Evolutionary conservation across 805 yeast species (phyloP).

Genomic region (Kockiozyma suomiensis): DNA sequence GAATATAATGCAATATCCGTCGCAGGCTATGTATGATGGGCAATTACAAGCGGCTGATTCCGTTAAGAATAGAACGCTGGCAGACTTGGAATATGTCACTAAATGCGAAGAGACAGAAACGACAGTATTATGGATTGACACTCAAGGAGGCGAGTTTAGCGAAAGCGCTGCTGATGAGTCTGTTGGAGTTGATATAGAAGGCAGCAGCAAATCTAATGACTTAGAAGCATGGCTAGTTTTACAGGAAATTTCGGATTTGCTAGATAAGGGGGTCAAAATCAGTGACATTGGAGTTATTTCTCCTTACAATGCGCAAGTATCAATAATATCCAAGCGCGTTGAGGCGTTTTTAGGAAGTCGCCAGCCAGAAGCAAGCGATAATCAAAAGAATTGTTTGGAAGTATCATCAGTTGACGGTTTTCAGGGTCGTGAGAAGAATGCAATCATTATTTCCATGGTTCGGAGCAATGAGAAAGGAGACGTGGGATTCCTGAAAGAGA

Average conservation of each 20-base stretch:
- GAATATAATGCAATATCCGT: slow-evolving; percentile 76
- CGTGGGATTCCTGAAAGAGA: slow-evolving; percentile 81
- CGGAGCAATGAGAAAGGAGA: slow-evolving; percentile 71
- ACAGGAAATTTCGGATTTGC: slow-evolving; percentile 57
- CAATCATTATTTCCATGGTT: slow-evolving; percentile 76
- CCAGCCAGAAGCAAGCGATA: slow-evolving; percentile 34
- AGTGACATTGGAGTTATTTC: slow-evolving; percentile 79
- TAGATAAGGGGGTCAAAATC: slow-evolving; percentile 55
- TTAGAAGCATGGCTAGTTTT: slow-evolving; percentile 69
- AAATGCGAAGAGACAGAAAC: slow-evolving; percentile 57
- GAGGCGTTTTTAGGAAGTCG: slow-evolving; percentile 36
- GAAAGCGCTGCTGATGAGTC: slow-evolving; percentile 54
- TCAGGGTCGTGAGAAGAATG: slow-evolving; percentile 94
- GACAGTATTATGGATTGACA: slow-evolving; percentile 82
- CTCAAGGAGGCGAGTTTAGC: slow-evolving; percentile 83
- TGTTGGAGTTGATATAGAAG: slow-evolving; percentile 29
- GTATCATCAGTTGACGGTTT: slow-evolving; percentile 93
- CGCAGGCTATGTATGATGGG: slow-evolving; percentile 63
- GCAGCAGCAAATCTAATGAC: slow-evolving; percentile 68
- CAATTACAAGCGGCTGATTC: slow-evolving; percentile 62
- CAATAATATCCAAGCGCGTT: slow-evolving; percentile 54
- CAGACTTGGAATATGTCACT: slow-evolving; percentile 57
- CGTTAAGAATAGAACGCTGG: slow-evolving; percentile 53
- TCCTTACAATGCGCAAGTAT: slow-evolving; percentile 88
- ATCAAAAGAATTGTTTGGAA: slow-evolving; percentile 55